Percentiles rank a stretch among this genome's conserved stretches.
Conservation (phyloP, 805 yeast species). For the Debaryomyces prosopidis region DNA sequence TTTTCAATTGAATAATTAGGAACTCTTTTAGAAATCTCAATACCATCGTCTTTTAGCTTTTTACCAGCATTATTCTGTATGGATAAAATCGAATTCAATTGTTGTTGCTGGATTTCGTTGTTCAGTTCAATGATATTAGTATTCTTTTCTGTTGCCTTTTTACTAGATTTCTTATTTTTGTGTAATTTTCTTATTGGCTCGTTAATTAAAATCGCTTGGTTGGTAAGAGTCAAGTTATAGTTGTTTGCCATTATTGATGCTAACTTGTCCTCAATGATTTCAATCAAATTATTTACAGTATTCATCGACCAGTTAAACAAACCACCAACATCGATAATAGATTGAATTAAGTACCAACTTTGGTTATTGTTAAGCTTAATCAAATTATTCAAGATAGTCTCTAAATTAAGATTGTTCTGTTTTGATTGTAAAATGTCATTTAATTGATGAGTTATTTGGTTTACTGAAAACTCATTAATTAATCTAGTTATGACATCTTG, state of each 20-base stretch:
- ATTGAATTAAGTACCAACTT: conserved; percentile 62
- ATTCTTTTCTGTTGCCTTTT: conserved; percentile 21
- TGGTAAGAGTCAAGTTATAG: conserved; percentile 46
- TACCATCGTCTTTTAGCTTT: conserved; percentile 26
- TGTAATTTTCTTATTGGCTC: conserved; percentile 24
- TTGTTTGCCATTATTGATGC: conserved; percentile 43
- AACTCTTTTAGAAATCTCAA: conserved; percentile 40
- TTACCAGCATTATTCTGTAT: conserved; percentile 28
- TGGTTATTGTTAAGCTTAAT: conserved; percentile 43
- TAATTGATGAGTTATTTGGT: conserved; percentile 54
- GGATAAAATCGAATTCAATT: conserved; percentile 34
- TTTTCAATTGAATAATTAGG: conserved; percentile 58
- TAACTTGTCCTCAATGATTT: conserved; percentile 48
- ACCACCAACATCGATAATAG: conserved; percentile 73
- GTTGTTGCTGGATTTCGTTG: conserved; percentile 21
- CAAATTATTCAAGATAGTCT: conserved; percentile 34
- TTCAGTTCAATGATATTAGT: conserved; percentile 18
- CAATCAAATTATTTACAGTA: conserved; percentile 45
- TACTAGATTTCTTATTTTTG: conserved; percentile 17
- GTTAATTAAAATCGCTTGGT: conserved; percentile 38
- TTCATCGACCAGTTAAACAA: conserved; percentile 62
- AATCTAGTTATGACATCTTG: conserved; percentile 68
- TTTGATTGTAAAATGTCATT: conserved; percentile 33
- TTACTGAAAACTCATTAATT: conserved; percentile 61
- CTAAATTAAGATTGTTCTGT: conserved; percentile 30